phyloP scores from a whole-genome alignment of 2,329 filamentous ascomycete species.

The Neoscytalidium dimidiatum region DNA sequence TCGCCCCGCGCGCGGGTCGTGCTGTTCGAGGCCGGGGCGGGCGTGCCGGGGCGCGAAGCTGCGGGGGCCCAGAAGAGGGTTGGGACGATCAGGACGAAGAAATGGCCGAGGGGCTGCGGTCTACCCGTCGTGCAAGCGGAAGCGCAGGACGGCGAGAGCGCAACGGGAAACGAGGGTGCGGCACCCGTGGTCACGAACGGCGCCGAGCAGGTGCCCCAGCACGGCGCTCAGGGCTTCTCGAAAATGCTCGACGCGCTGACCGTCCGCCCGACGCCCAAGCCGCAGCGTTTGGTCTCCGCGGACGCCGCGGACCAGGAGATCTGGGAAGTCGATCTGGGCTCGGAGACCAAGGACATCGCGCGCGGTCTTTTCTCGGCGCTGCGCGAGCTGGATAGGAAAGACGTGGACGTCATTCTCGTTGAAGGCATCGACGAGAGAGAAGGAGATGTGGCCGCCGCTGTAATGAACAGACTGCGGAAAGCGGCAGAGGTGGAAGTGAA shows the following conservation, averaged over 20 bases:
- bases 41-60: conserved; percentile 31
- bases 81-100: conserved; percentile 43
- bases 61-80: conserved; percentile 28
- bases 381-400: conserved; percentile 76
- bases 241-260: conserved; percentile 38
- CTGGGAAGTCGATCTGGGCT: conserved; percentile 74
- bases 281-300: not conserved
- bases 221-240: conserved; percentile 22
- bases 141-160: not conserved
- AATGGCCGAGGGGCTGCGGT: conserved; percentile 29
- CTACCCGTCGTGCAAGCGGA: not conserved
- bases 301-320: conserved; percentile 30
- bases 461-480: conserved; percentile 55
- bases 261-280: not conserved
- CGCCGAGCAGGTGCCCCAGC: not conserved
- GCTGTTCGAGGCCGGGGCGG: conserved; percentile 67
- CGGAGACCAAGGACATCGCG: conserved; percentile 72
- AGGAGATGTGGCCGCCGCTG: conserved; percentile 76
- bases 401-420: conserved; percentile 82
- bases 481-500: conserved; percentile 36
- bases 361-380: conserved; percentile 86
- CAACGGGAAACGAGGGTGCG: not conserved
- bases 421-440: conserved; percentile 75
- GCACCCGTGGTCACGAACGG: not conserved
- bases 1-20: conserved; percentile 86